Base-by-base conservation (phyloP, 148 eudicot genomes). In the Camellia lanceoleosa region DNA sequence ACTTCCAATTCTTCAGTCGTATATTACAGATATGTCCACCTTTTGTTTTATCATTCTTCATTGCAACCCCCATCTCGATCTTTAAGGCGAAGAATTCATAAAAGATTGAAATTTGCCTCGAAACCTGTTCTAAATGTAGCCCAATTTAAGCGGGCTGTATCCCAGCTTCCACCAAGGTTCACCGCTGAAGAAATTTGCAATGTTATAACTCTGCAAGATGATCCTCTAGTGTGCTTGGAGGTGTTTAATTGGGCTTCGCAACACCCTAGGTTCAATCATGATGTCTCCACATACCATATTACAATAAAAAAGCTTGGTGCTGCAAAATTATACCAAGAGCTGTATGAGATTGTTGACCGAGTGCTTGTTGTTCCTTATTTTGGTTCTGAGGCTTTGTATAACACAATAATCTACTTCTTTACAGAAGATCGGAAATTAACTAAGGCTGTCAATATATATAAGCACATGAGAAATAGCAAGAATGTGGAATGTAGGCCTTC, bases 141-240 rank as follows among this genome's bases (percentile, higher is more conserved):
- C 59, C 86, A 65, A 71, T 90, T 95, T 68, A 71, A 87, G n/a
- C 79, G 54, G 73, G 88, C 83, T 15, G 78, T 87, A 38, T 83
- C 94, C 8, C 82, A 85, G 51, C 97, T 95, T 64, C 89, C 94
- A 23, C 90, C 97, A 12, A 88, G 98, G 77, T 95, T 93, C 83
- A 84, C 85, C 23, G 87, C 96, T 16, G 88, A 88, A 78, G 96
- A 95, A 78, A 85, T 95, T 70, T 84, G 86, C 54, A 55, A 84
- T 77, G 85, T 85, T 71, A 86, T 95, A 61, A 76, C 69, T 66
- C 78, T 70, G 23, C 87, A 87, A 61, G 81, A 86, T 12, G 94
- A 95, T 75, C 90, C 98, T 59, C 52, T 92, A 55, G 93, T 95
- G 15, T 95, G 97, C 80, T 85, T 90, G 12, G 94, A 88, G 82